A percentile compares a stretch with the other conserved stretches of the same genome.
Evolutionary conservation across 441 rosid species (phyloP).

Genomic region (Populus hybrid): DNA sequence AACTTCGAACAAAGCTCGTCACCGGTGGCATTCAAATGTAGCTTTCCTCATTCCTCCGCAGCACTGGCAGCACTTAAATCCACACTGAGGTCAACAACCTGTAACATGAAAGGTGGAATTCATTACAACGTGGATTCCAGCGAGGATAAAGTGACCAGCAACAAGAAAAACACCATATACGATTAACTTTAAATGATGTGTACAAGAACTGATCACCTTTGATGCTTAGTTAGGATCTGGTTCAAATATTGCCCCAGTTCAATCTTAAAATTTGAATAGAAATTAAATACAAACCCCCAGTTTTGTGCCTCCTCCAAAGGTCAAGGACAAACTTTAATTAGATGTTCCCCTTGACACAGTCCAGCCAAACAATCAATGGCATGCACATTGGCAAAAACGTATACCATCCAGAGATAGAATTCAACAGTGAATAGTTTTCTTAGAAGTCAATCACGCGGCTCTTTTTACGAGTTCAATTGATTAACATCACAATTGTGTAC

Average conservation of each 20-base stretch:
- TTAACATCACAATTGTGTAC: neutral
- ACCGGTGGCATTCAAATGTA: neutral
- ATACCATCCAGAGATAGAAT: neutral
- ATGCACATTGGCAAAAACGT: neutral
- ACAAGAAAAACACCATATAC: neutral
- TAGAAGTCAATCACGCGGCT: neutral
- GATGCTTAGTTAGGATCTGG: neutral
- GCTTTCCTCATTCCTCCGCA: constrained; percentile 62
- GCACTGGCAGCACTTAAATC: constrained; percentile 82
- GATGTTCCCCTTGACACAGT: neutral
- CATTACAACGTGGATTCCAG: neutral
- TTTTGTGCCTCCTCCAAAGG: neutral
- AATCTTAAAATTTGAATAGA: neutral
- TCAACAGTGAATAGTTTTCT: neutral
- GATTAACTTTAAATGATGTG: neutral
- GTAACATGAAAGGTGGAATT: neutral
- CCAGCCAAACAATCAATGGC: neutral
- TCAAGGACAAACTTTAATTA: neutral
- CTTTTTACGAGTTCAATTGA: neutral
- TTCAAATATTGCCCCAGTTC: neutral
- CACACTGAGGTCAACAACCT: constrained; percentile 75
- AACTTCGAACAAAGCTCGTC: neutral
- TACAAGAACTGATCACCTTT: neutral
- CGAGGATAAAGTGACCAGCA: neutral
- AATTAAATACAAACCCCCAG: neutral